phyloP scores from a whole-genome alignment of 2,329 filamentous ascomycete genomes.

The Colletotrichum sansevieriae region DNA sequence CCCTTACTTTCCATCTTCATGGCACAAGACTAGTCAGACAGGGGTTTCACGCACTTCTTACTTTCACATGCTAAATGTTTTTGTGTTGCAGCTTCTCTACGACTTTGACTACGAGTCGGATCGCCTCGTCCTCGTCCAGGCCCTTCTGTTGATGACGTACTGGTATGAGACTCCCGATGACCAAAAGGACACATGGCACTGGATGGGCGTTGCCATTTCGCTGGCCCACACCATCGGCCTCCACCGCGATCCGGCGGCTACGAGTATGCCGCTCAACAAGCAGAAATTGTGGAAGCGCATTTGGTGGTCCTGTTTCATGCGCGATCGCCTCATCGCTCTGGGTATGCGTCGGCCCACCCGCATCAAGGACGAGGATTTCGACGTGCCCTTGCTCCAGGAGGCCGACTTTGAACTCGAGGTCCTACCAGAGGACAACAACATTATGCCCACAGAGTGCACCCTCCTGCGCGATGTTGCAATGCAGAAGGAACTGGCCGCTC shows the following conservation, averaged over 20 bases:
- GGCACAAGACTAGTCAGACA: slow-evolving; percentile 17
- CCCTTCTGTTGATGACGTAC: slow-evolving; percentile 91
- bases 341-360: slow-evolving; percentile 94
- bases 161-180: slow-evolving; percentile 98
- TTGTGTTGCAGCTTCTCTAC: slow-evolving; percentile 76
- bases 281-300: slow-evolving; percentile 93
- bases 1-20: slow-evolving; percentile 25
- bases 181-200: slow-evolving; percentile 98
- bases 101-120: slow-evolving; percentile 96
- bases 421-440: slow-evolving; percentile 75
- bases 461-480: slow-evolving; percentile 77
- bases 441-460: slow-evolving; percentile 78
- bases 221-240: slow-evolving; percentile 93
- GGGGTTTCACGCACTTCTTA: slow-evolving; percentile 24
- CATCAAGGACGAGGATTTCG: slow-evolving; percentile 93
- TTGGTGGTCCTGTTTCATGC: slow-evolving; percentile 98
- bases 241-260: slow-evolving; percentile 84
- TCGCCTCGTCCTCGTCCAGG: slow-evolving; percentile 88
- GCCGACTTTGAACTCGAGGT: slow-evolving; percentile 85
- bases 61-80: slow-evolving; percentile 46
- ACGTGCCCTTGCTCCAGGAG: slow-evolving; percentile 89
- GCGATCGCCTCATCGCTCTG: slow-evolving; percentile 90
- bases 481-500: slow-evolving; percentile 83
- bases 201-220: slow-evolving; percentile 97
- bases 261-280: slow-evolving; percentile 78